A percentile compares a stretch with the other conserved stretches of the same genome.
Evolutionary conservation across 768 basidiomycete genomes (phyloP).

Genomic region (Tubosaeta sp.): DNA sequence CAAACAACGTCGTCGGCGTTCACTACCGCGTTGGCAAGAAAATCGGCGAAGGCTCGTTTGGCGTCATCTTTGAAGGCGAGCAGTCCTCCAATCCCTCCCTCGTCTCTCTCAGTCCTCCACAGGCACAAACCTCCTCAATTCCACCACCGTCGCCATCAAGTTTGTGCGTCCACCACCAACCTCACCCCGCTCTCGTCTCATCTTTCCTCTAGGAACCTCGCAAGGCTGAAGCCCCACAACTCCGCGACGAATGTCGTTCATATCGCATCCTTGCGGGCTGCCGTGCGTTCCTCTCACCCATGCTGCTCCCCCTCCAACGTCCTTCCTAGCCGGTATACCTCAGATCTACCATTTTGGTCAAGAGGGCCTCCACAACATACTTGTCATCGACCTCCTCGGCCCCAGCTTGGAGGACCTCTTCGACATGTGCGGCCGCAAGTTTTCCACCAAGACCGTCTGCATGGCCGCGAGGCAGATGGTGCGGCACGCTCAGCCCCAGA

Average conservation of each 20-base stretch:
- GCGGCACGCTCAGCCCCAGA: constrained; percentile 16
- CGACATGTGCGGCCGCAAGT: constrained; percentile 98
- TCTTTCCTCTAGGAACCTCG: constrained; percentile 63
- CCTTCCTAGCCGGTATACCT: constrained; percentile 80
- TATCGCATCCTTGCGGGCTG: constrained; percentile 90
- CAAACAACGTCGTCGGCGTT: constrained; percentile 83
- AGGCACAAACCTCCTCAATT: constrained; percentile 98
- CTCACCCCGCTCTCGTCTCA: constrained; percentile 4
- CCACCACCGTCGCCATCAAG: constrained; percentile 99
- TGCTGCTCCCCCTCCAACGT: constrained; percentile 11
- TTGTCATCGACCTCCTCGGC: constrained; percentile 96
- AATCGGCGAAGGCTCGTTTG: constrained; percentile 98
- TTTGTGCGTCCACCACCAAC: constrained; percentile 67
- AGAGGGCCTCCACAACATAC: constrained; percentile 96
- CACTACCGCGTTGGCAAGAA: constrained; percentile 98
- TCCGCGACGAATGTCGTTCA: constrained; percentile 97
- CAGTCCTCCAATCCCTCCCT: background rate
- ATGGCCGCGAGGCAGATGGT: constrained; percentile 99
- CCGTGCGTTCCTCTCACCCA: constrained; percentile 50
- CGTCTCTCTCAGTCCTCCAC: constrained; percentile 4
- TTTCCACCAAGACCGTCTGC: constrained; percentile 96
- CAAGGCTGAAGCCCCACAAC: constrained; percentile 95
- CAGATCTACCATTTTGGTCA: constrained; percentile 99
- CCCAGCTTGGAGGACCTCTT: constrained; percentile 97
- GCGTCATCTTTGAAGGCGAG: constrained; percentile 90